phyloP scores from a whole-genome alignment of 2,329 filamentous ascomycete genomes.

The Pestalotiopsis sp. region DNA sequence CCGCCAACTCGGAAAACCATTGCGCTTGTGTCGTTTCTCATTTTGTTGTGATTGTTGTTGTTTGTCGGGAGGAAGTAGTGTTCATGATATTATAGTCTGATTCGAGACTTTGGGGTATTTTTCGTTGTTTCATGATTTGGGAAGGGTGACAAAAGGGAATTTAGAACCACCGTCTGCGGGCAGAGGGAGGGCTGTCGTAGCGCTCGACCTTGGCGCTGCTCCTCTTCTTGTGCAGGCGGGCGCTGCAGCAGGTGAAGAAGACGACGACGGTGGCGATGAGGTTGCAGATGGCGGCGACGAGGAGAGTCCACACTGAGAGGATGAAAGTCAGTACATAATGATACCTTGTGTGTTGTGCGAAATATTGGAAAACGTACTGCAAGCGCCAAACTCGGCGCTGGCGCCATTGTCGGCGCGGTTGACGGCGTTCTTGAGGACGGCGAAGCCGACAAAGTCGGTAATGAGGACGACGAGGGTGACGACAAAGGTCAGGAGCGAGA shows the following conservation, averaged over 20 bases:
- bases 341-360: not conserved
- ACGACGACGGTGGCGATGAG: constrained; percentile 59
- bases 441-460: constrained; percentile 47
- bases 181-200: constrained; percentile 1
- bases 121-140: not conserved
- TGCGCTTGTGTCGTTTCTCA: not conserved
- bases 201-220: constrained; percentile 9
- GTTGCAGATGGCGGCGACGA: constrained; percentile 57
- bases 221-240: constrained; percentile 38
- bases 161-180: constrained; percentile 14
- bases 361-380: constrained; percentile 15
- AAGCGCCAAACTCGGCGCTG: constrained; percentile 52
- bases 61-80: not conserved
- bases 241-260: constrained; percentile 63
- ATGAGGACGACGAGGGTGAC: constrained; percentile 44
- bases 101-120: not conserved
- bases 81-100: not conserved
- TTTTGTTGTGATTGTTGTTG: not conserved
- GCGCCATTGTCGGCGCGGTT: constrained; percentile 18
- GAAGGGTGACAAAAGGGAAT: not conserved
- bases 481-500: constrained; percentile 42
- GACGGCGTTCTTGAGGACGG: constrained; percentile 31
- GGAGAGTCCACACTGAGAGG: constrained; percentile 56
- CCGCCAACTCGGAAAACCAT: not conserved
- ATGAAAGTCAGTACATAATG: not conserved